Conservation (phyloP, 768 basidiomycete genomes). For the Hortiboletus campestris region DNA sequence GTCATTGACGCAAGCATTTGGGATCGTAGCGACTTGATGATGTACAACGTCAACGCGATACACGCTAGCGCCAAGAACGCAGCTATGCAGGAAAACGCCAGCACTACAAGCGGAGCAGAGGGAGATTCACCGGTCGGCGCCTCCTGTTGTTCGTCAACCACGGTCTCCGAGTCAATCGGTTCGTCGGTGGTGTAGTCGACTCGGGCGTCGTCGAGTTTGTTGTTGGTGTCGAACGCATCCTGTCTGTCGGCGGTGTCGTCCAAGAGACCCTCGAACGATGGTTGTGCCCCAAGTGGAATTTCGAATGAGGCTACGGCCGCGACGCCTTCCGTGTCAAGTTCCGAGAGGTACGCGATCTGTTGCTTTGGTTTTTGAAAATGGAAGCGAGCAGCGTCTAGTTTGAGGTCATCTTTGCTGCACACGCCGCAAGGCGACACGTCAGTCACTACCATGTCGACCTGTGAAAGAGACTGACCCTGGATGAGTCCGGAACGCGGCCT, state of each 20-base stretch:
- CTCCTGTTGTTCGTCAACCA: neutral
- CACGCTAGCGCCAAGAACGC: conserved; percentile 26
- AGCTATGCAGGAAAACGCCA: conserved; percentile 27
- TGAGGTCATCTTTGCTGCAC: conserved; percentile 17
- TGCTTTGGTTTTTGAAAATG: conserved; percentile 31
- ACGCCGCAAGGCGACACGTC: conserved; percentile 11
- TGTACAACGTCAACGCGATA: conserved; percentile 19
- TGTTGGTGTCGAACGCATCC: conserved; percentile 22
- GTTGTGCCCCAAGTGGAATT: conserved; percentile 4
- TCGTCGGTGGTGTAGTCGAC: neutral
- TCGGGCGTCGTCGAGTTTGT: neutral
- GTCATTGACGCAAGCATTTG: conserved; percentile 20
- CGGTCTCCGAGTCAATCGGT: neutral
- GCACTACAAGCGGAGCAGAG: conserved; percentile 11
- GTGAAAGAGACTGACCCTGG: conserved; percentile 34
- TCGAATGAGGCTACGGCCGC: conserved; percentile 32
- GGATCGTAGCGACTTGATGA: conserved; percentile 18
- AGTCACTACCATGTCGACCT: conserved; percentile 2
- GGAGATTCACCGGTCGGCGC: neutral
- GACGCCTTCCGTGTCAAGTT: conserved; percentile 26
- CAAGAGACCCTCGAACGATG: conserved; percentile 21
- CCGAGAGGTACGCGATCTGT: conserved; percentile 30
- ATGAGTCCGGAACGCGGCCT: conserved; percentile 36
- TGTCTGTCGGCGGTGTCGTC: conserved; percentile 22
- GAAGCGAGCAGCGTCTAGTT: conserved; percentile 28